Base-by-base conservation (phyloP, 345 rosid genomes). In the Aurinia saxatilis region DNA sequence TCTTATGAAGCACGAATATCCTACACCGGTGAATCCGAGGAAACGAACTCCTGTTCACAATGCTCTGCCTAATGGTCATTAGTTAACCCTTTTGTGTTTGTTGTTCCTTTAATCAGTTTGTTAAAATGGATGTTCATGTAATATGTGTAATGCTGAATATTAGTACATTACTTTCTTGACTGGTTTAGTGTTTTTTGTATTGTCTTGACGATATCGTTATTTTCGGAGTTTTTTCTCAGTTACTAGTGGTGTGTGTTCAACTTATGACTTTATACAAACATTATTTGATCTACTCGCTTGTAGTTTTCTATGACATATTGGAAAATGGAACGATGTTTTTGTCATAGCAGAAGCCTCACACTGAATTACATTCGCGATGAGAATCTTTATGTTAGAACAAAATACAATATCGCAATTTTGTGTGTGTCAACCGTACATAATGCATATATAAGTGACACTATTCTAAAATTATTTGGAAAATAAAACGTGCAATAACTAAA, bases 1-100 rank as follows among this genome's bases (percentile, higher is more conserved):
- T 14, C 35, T 69, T 10, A 69, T 68, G 73, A 35, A 6, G 13
- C 2, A 68, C 25, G 67, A 68, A 34, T 68, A 68, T 46, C 50
- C 57, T 13, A 27, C 67, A 25, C 73, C 41, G 1, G 60, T 27
- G 10, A 44, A 68, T 25, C 68, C 67, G 10, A 61, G 10, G 50
- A 69, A 69, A 46, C 45, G 73, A 61, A 41, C 50, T 53, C 73
- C 73, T 4, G 67, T 69, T 53, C 67, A 69, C 49, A 69, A 69
- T 62, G 39, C 37, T 2, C 5, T 61, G 27, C 56, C 56, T 48
- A 48, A 37, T 47, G 37, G 16, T 61, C 66, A 48, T 17, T 68
- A 38, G 17, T 68, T n/a, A 49, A 50, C 40, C 65, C 11, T 21
- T 31, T 48, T 50, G 44, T 40, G 31, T 7, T 16, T 19, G 1